phyloP scores from a whole-genome alignment of 495 filamentous ascomycete species.

The Aspergillus leporis region DNA sequence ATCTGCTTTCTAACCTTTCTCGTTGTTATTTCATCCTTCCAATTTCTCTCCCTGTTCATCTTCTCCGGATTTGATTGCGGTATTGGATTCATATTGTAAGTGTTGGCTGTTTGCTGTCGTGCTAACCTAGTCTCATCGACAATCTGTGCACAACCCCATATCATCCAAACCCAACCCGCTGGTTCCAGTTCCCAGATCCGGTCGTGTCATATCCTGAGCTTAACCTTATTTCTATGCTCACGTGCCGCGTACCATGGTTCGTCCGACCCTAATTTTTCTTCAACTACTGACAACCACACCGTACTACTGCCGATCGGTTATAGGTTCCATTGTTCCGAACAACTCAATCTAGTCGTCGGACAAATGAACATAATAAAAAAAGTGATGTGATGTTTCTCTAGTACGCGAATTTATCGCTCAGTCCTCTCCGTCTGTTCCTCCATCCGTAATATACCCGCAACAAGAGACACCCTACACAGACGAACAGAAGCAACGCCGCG shows the following conservation, averaged over 20 bases:
- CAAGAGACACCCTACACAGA: slow-evolving; percentile 35
- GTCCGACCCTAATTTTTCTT: background rate
- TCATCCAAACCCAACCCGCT: slow-evolving; percentile 2
- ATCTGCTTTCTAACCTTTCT: no score
- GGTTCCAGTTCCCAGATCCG: background rate
- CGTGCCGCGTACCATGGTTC: slow-evolving; percentile 31
- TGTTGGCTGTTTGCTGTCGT: background rate
- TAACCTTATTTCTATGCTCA: slow-evolving; percentile 29
- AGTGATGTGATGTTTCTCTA: slow-evolving; percentile 3
- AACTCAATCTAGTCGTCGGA: background rate
- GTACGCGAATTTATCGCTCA: slow-evolving; percentile 35
- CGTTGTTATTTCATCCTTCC: no score
- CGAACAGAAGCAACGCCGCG: slow-evolving; percentile 48
- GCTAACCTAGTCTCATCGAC: background rate
- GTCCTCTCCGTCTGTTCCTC: slow-evolving; percentile 27
- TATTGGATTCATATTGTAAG: no score
- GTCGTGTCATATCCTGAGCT: slow-evolving; percentile 21
- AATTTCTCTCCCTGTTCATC: background rate
- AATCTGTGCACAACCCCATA: background rate
- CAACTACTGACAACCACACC: background rate
- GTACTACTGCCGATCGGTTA: background rate
- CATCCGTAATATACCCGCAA: slow-evolving; percentile 41
- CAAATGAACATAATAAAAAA: background rate
- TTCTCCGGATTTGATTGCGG: background rate
- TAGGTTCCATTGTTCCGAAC: background rate